Evolutionary conservation across 192 early-diverging fungal species (phyloP).

Genomic region (Lobosporangium transversale): DNA sequence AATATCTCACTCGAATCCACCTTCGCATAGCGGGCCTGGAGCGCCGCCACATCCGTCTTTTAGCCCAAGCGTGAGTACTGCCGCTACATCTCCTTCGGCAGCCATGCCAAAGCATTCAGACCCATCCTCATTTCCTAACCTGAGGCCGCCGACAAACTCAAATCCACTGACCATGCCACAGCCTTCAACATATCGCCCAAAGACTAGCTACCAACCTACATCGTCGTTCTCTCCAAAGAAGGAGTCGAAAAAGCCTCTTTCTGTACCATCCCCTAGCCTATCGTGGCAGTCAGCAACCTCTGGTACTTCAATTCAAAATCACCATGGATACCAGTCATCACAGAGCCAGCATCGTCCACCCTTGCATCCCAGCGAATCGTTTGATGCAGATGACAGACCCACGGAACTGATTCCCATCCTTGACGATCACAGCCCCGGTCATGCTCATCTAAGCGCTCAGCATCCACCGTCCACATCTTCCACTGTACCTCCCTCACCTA

Average conservation of each 20-base stretch:
- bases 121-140: background rate
- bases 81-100: background rate
- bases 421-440: background rate
- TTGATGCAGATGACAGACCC: constrained; percentile 46
- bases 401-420: constrained; percentile 42
- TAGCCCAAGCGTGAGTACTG: constrained; percentile 25
- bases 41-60: constrained; percentile 11
- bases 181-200: constrained; percentile 26
- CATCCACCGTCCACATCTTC: background rate
- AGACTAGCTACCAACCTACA: constrained; percentile 35
- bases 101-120: background rate
- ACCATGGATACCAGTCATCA: constrained; percentile 21
- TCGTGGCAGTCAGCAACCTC: constrained; percentile 29
- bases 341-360: constrained; percentile 34
- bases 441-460: background rate
- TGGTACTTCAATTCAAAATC: background rate
- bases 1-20: background rate
- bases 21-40: background rate
- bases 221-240: constrained; percentile 34
- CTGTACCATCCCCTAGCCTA: constrained; percentile 9
- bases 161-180: constrained; percentile 16
- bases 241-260: constrained; percentile 10
- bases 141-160: background rate
- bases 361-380: constrained; percentile 21
- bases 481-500: background rate